A percentile compares a stretch with the other conserved stretches of the same genome.
Evolutionary conservation across 208 protist genomes (phyloP).

Genomic region (Acanthamoeba lenticulata): DNA sequence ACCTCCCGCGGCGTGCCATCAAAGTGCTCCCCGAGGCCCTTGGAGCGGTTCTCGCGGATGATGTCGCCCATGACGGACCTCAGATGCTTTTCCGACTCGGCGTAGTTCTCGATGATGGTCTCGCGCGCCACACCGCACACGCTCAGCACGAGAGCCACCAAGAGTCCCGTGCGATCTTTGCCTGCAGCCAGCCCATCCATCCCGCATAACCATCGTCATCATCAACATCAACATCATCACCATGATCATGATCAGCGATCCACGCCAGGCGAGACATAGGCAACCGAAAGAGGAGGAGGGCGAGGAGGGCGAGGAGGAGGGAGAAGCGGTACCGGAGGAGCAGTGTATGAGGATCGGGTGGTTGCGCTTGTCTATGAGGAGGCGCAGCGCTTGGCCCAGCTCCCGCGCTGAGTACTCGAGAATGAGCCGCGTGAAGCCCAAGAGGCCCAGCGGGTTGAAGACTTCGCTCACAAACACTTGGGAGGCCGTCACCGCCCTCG

Average conservation of each 20-base stretch:
- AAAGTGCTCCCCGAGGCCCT: conserved; percentile 39
- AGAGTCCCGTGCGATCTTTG: conserved; percentile 41
- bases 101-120: conserved; percentile 50
- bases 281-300: no score
- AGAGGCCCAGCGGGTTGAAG: conserved; percentile 11
- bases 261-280: no score
- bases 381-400: not conserved
- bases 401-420: not conserved
- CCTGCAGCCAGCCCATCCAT: not conserved
- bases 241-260: no score
- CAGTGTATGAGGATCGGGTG: conserved; percentile 51
- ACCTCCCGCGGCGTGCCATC: conserved; percentile 52
- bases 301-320: not conserved
- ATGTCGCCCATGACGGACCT: conserved; percentile 21
- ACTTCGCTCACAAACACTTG: conserved; percentile 32
- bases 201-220: no score
- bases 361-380: not conserved
- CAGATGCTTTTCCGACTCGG: conserved; percentile 34
- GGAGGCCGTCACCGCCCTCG: not conserved
- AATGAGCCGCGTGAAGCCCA: not conserved
- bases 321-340: not conserved
- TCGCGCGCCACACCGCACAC: conserved; percentile 20
- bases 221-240: no score
- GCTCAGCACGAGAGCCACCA: conserved; percentile 10
- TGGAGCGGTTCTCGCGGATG: conserved; percentile 22